Percentiles rank a stretch among this genome's conserved stretches.
These are phyloP conservation scores for Vigna reflexopilosa DNA, from an alignment of 306 rosid species.

Conservation along the genomic window DNA sequence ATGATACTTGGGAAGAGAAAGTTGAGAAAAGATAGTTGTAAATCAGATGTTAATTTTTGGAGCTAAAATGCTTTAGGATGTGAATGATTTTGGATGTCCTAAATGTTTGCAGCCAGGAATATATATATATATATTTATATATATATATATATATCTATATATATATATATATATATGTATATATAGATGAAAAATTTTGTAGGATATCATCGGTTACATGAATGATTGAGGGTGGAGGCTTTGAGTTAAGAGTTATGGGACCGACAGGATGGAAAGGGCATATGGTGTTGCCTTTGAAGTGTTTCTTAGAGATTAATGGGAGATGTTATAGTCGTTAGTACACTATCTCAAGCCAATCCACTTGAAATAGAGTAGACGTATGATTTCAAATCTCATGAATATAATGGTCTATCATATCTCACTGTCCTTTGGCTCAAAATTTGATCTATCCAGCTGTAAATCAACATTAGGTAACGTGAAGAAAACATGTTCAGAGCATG, in stretches of 20 bases:
- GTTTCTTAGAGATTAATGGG: not conserved
- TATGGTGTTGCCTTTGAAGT: not conserved
- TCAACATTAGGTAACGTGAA: not conserved
- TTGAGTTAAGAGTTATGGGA: not conserved
- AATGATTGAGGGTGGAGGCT: not conserved
- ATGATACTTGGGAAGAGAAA: too few species aligned
- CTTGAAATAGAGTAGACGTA: not conserved
- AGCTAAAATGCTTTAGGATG: not conserved
- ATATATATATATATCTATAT: not conserved
- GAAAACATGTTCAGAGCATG: conserved; percentile 38
- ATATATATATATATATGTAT: not conserved
- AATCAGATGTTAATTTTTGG: not conserved
- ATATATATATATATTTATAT: not conserved
- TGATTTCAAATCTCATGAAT: not conserved
- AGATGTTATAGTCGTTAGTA: not conserved
- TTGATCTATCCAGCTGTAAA: not conserved
- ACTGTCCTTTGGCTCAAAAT: not conserved
- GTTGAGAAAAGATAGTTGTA: too few species aligned
- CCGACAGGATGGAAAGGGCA: not conserved
- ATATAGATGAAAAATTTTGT: not conserved
- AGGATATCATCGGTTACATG: not conserved
- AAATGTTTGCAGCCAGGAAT: not conserved
- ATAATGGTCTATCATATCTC: not conserved
- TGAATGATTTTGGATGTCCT: not conserved
- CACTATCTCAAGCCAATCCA: not conserved